Evolutionary conservation across 2,329 filamentous ascomycete species (phyloP), one percentile per base, ranked within the genome.

Genomic region (Cytospora piceicola): DNA sequence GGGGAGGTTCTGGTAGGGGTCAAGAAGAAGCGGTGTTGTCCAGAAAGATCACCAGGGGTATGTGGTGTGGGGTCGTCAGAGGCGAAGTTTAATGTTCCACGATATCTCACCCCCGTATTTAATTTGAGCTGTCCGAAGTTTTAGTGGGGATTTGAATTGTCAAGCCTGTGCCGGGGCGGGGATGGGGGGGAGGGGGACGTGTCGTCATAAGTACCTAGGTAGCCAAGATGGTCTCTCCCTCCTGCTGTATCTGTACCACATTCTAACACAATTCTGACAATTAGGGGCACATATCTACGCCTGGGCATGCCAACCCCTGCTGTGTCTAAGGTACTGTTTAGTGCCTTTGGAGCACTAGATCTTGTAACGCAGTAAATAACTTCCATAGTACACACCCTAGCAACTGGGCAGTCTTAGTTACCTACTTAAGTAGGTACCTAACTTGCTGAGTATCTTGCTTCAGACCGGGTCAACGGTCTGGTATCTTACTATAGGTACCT

Each of bases 1-100:
- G 54, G 55, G 53, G 32, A 52, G 52, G 57, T 32, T 58, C 42
- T 15, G 34, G 60, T 63, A 67, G 65, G 65, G 62, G 65, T 54
- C 58, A 49, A 58, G 59, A 56, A 66, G 64, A 66, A 61, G 61
- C 63, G 64, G 63, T 54, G 63, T 66, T 63, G 63, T 60, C 63
- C 63, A 65, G 52, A 65, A 54, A 68, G 63, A 65, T 68, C 58
- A 60, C 66, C 66, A 65, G 60, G 66, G 63, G 63, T 51, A 24
- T 59, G 52, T 61, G 56, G 39, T 68, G 66, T 49, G 46, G 46
- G 46, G 46, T 49, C 46, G 9, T 12, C 8, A 49, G 46, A 49
- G 46, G n/a, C 46, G 46, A 49, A 24, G 1, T 49, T 14, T 14
- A 22, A 49, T 49, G 46, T 49, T 49, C 46, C n/a, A 49, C 46